A percentile compares a stretch with the other conserved stretches of the same genome.
Evolutionary conservation across 305 asterid species (phyloP).

Genomic region (Fraxinus floribunda): DNA sequence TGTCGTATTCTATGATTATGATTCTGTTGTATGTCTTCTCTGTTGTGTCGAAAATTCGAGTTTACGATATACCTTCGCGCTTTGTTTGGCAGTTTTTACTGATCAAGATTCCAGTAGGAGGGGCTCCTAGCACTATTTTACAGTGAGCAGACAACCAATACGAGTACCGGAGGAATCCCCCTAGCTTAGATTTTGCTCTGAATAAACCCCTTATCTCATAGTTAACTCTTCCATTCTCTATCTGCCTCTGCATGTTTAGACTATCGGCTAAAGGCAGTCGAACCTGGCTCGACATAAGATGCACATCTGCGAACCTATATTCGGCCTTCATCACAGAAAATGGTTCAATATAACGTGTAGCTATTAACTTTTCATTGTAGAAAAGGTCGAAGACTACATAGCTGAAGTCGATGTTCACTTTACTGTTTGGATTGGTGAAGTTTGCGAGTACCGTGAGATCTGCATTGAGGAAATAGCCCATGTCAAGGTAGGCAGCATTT

Average conservation of each 20-base stretch:
- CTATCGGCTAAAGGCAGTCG: constrained; percentile 44
- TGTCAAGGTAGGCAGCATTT: constrained; percentile 93
- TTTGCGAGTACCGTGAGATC: constrained; percentile 73
- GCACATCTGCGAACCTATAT: constrained; percentile 59
- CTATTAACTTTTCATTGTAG: constrained; percentile 42
- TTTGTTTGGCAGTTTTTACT: constrained; percentile 57
- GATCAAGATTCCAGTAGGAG: constrained; percentile 81
- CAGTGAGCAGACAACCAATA: constrained; percentile 73
- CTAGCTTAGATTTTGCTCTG: constrained; percentile 63
- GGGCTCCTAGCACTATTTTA: constrained; percentile 56
- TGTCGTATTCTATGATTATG: neutral
- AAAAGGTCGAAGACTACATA: constrained; percentile 64
- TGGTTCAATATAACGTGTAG: constrained; percentile 62
- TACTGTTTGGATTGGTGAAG: constrained; percentile 87
- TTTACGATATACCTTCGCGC: constrained; percentile 35
- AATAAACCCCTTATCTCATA: constrained; percentile 65
- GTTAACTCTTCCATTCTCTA: constrained; percentile 55
- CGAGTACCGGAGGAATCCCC: constrained; percentile 65
- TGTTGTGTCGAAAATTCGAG: neutral
- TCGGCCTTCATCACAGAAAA: constrained; percentile 49
- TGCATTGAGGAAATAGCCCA: constrained; percentile 76
- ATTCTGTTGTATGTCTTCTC: neutral
- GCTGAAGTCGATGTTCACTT: constrained; percentile 70
- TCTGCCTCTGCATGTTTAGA: constrained; percentile 52
- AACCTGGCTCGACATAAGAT: constrained; percentile 75